phyloP scores from a whole-genome alignment of 23 red algal genomes.

The Cyanidioschyzon merolae region DNA sequence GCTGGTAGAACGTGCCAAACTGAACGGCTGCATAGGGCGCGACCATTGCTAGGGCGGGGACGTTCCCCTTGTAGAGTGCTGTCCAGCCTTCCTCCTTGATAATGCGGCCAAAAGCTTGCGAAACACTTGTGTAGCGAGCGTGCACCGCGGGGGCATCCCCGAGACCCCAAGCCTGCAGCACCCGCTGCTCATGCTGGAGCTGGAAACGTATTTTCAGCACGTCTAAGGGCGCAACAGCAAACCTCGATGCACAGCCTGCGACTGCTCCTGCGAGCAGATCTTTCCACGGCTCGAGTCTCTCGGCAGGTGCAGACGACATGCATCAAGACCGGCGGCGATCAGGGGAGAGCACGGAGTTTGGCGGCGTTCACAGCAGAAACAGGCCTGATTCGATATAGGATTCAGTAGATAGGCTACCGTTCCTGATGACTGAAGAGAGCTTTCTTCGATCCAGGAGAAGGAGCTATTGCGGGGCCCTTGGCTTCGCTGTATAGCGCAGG shows the following conservation, averaged over 20 bases:
- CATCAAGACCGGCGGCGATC: background rate
- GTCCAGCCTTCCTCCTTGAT: slow-evolving; percentile 32
- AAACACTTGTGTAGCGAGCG: slow-evolving; percentile 38
- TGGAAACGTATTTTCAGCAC: slow-evolving; percentile 89
- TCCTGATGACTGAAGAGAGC: too few relatives aligned
- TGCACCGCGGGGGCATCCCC: slow-evolving; percentile 31
- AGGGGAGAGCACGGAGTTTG: too few relatives aligned
- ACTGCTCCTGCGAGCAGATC: slow-evolving; percentile 69
- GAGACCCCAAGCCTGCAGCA: slow-evolving; percentile 8
- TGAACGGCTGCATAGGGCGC: slow-evolving; percentile 74
- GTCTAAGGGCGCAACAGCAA: slow-evolving; percentile 69
- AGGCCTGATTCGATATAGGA: too few relatives aligned
- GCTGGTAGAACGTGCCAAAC: slow-evolving; percentile 61
- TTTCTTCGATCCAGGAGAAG: too few relatives aligned
- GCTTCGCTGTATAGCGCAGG: too few relatives aligned
- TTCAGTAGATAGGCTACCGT: too few relatives aligned
- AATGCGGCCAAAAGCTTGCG: slow-evolving; percentile 34
- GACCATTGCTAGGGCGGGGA: slow-evolving; percentile 78
- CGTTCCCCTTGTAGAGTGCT: slow-evolving; percentile 80
- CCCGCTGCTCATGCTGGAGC: slow-evolving; percentile 18
- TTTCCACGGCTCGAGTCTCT: slow-evolving; percentile 4
- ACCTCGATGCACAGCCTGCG: slow-evolving; percentile 45
- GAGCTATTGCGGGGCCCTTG: too few relatives aligned
- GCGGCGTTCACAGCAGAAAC: too few relatives aligned
- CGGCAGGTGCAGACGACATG: background rate